Base-by-base conservation (phyloP, 331 rosid genomes). In the Malus hybrid region DNA sequence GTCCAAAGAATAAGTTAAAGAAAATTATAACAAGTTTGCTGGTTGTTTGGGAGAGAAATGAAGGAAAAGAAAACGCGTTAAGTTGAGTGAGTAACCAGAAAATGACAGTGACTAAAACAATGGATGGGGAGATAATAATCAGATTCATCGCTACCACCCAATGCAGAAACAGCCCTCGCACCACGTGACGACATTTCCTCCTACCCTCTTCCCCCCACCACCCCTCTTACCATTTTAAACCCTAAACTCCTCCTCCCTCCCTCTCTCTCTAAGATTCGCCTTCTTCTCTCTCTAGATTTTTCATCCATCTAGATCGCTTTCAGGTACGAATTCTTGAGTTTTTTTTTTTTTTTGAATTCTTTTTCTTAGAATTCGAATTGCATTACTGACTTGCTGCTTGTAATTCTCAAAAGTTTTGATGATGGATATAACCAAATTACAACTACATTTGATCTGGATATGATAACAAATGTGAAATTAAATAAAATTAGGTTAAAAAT, bases 141-240 rank as follows among this genome's bases (percentile, higher is more conserved):
- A 64, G 32, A 22, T 13, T 33, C 20, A 16, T 8, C 54, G 4
- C 55, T 20, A 71, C 76, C 65, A 32, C 76, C 27, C 7, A 64
- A 64, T 28, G 63, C n/a, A 7, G 46, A 62, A 64, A 74, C 48
- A 64, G 69, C 50, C 71, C 39, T 22, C 59, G 69, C 74, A 69
- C 71, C 81, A 78, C 77, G 81, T 54, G 61, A 71, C 59, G n/a
- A 52, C 22, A 60, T 63, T 9, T 71, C 50, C 56, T 28, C 42
- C 75, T 18, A 10, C 36, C 36, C 39, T 67, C 56, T 15, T 29
- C 2, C 24, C 20, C 31, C 6, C 57, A 5, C 50, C 33, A 39
- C 4, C 46, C 46, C 46, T 39, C 13, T 9, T 10, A 39, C 46
- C 36, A 18, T 32, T 67, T 67, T 78, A 27, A 67, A 42, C 76